phyloP scores from a whole-genome alignment of 2,329 filamentous ascomycete genomes.

The Penicillium sp. region DNA sequence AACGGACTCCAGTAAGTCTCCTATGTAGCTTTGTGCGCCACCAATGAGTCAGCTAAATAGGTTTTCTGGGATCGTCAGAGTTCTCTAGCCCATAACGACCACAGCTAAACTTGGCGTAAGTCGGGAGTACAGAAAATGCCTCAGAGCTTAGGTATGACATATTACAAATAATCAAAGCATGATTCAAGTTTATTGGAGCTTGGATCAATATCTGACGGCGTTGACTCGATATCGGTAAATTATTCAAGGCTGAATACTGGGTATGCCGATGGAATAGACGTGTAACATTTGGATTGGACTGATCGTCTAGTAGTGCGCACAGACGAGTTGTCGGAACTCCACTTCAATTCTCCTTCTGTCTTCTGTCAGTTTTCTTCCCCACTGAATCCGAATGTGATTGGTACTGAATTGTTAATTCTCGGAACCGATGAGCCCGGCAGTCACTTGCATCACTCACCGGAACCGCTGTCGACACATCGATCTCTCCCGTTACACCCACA shows the following conservation, averaged over 20 bases:
- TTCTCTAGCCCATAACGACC: neutral
- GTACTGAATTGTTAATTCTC: neutral
- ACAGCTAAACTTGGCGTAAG: neutral
- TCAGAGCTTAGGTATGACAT: neutral
- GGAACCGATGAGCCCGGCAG: neutral
- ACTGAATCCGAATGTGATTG: neutral
- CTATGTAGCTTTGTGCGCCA: no score
- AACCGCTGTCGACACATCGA: no score
- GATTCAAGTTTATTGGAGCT: neutral
- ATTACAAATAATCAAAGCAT: neutral
- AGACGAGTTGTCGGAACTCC: neutral
- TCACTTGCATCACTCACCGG: neutral
- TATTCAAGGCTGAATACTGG: neutral
- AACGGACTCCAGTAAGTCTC: neutral
- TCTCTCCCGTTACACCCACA: neutral
- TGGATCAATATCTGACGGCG: neutral
- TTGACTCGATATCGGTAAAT: neutral
- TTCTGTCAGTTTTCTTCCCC: neutral
- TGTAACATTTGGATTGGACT: constrained; percentile 2
- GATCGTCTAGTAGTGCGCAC: neutral
- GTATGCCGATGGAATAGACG: neutral
- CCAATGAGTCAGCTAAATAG: no score
- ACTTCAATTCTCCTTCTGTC: neutral
- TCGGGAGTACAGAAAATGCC: neutral
- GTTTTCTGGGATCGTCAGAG: no score